A percentile compares a stretch with the other conserved stretches of the same genome.
These are phyloP conservation scores for Termitomyces sp. DNA, from an alignment of 768 basidiomycete genomes.

Conservation along the genomic window DNA sequence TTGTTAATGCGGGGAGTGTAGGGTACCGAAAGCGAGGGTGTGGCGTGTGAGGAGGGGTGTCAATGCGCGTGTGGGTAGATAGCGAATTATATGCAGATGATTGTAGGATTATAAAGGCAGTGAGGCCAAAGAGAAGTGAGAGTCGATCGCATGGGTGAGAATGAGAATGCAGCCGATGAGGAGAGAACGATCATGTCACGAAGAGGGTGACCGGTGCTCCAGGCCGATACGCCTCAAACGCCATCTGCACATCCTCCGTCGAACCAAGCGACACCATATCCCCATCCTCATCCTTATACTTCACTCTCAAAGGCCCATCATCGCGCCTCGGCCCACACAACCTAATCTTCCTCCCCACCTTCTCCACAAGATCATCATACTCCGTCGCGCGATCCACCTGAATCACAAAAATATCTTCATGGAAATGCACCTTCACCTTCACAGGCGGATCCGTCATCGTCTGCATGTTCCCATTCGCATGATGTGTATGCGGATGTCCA, in stretches of 20 bases:
- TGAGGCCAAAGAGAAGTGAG: background rate
- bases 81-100: constrained; percentile 8
- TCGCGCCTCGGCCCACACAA: constrained; percentile 80
- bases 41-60: constrained; percentile 6
- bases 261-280: constrained; percentile 85
- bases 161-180: background rate
- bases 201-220: constrained; percentile 80
- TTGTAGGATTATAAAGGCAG: background rate
- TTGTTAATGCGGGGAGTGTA: constrained; percentile 10
- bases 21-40: background rate
- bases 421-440: constrained; percentile 92
- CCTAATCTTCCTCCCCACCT: constrained; percentile 89
- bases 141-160: background rate
- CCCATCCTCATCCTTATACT: constrained; percentile 90
- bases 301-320: constrained; percentile 78
- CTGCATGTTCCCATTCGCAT: background rate
- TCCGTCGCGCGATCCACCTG: constrained; percentile 78
- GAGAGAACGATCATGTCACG: constrained; percentile 49
- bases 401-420: constrained; percentile 93
- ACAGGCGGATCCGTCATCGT: constrained; percentile 40
- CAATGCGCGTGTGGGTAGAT: constrained; percentile 10
- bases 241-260: constrained; percentile 92
- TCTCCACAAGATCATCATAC: constrained; percentile 81
- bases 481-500: constrained; percentile 30
- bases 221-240: constrained; percentile 78